Base-by-base conservation (phyloP, 2,329 filamentous ascomycete genomes). In the Arachnomyces sp. region DNA sequence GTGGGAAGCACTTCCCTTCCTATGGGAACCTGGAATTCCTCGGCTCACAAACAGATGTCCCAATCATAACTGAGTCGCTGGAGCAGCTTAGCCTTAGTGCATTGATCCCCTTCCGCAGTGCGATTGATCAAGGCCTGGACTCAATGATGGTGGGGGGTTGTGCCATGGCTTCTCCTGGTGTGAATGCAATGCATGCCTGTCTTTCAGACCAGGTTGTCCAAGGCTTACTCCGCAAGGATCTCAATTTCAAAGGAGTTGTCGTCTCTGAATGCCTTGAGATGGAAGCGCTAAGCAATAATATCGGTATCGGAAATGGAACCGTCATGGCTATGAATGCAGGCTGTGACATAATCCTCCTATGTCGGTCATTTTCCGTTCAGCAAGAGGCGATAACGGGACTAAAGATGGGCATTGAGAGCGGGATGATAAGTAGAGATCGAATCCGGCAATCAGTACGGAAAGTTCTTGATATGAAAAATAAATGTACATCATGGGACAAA, bases 241-340 rank as follows among this genome's bases (percentile, higher is more conserved):
- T 96, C 16, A 83, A 84, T 2, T 96, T 96, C 53, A 77, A 86
- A 36, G 90, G 90, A 1, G 89, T 96, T 2, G 88, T 92, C 16
- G 87, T 96, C 36, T 95, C 89, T 0, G 90, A 96, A 57, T 96
- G 90, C 50, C 67, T 96, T 6, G 90, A 95, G 59, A 96, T 96
- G 90, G 89, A 95, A 56, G 88, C 89, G 0, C 74, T 96, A 7
- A 92, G 87, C 48, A 86, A 94, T 56, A 93, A 95, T 53, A 92
- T 96, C 36, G 90, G 90, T n/a, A 88, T 98, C 13, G 88, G 90
- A 50, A 90, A 92, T 31, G 92, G 92, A 9, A 94, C 90, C 0
- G 87, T 96, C 51, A 95, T 95, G 88, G 92, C 92, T 3, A 85
- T 95, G 37, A 92, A 94, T 59, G 90, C 92, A 25, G 92, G 92